These are phyloP conservation scores for Mrakia gelida DNA, from an alignment of 768 basidiomycete genomes.

Conservation along the genomic window DNA sequence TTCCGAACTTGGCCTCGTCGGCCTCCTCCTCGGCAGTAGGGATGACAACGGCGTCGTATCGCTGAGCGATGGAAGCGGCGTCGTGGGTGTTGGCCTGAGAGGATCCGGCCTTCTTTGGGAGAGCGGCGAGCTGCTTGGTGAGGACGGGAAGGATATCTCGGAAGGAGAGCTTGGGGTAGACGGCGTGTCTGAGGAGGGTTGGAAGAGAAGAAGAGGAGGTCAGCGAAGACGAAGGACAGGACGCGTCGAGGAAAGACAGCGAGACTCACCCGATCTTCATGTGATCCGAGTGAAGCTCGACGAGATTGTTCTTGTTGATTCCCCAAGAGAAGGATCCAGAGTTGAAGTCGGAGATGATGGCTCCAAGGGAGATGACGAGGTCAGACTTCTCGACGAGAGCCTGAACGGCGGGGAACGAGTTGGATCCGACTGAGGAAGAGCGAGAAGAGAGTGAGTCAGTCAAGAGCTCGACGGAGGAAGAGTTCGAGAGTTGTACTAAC, in stretches of 20 bases:
- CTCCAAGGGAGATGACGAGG: conserved; percentile 68
- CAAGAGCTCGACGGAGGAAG: too few species aligned
- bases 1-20: conserved; percentile 37
- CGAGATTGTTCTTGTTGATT: background rate
- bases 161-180: conserved; percentile 39
- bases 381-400: conserved; percentile 69
- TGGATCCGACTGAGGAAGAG: conserved; percentile 52
- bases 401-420: conserved; percentile 63
- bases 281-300: conserved; percentile 71
- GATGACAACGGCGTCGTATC: conserved; percentile 12
- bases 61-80: conserved; percentile 17
- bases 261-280: conserved; percentile 37
- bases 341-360: conserved; percentile 66
- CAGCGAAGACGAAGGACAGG: too few species aligned
- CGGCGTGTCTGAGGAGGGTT: conserved; percentile 16
- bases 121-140: conserved; percentile 36
- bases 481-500: too few species aligned
- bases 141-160: conserved; percentile 40
- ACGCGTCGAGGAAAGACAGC: too few species aligned
- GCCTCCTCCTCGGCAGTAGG: conserved; percentile 47
- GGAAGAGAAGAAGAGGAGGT: background rate
- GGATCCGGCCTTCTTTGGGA: conserved; percentile 38
- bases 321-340: conserved; percentile 52
- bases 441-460: too few species aligned
- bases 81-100: conserved; percentile 13